Conservation (phyloP, 164 flowering plant genomes). For the Cinnamomum micranthum region DNA sequence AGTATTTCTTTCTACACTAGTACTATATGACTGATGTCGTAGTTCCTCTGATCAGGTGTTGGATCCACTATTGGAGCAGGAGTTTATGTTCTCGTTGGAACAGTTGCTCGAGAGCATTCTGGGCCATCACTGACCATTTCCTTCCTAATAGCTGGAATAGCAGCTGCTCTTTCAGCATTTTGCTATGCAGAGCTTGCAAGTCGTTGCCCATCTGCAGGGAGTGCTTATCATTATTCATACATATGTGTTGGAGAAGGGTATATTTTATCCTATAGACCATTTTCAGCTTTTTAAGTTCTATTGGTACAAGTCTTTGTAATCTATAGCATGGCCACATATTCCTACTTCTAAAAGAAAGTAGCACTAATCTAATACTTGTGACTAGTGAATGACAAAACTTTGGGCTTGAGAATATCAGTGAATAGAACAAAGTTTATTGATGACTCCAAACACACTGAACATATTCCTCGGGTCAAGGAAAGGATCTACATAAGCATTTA, state of each 20-base stretch:
- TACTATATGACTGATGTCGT: background rate
- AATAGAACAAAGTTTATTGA: background rate
- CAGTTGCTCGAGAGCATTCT: constrained; percentile 90
- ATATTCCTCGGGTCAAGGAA: background rate
- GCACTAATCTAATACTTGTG: no score
- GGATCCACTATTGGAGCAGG: constrained; percentile 97
- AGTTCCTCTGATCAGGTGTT: constrained; percentile 51
- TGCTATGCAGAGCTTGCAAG: constrained; percentile 98
- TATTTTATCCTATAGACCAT: background rate
- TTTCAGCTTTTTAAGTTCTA: background rate
- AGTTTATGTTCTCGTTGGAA: constrained; percentile 88
- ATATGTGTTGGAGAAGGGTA: constrained; percentile 99
- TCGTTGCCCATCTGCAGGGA: constrained; percentile 98
- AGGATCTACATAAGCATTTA: background rate
- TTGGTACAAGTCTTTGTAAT: background rate
- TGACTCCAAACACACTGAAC: background rate
- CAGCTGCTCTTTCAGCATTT: constrained; percentile 96
- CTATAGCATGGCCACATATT: background rate
- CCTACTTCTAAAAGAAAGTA: background rate
- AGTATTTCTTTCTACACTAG: background rate
- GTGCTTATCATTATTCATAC: constrained; percentile 97
- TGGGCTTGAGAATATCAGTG: background rate
- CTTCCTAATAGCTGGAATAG: constrained; percentile 90
- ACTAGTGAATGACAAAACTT: background rate
- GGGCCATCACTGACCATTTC: constrained; percentile 89